phyloP scores from a whole-genome alignment of 345 rosid genomes.

The Brassica rapa region DNA sequence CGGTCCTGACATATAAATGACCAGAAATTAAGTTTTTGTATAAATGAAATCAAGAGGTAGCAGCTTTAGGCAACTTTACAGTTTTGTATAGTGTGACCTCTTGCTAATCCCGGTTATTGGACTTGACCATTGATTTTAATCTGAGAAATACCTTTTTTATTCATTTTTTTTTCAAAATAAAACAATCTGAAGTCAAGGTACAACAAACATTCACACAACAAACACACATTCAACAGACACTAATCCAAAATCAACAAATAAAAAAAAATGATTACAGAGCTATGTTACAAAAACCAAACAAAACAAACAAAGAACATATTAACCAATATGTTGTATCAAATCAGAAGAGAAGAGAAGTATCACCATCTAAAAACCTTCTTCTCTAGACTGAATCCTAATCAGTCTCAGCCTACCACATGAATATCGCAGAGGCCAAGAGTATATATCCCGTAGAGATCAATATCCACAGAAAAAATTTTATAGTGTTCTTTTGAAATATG shows the following conservation, averaged over 20 bases:
- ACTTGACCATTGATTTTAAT: not conserved
- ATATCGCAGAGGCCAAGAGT: conserved; percentile 36
- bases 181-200: not conserved
- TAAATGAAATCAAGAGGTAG: too few relatives aligned
- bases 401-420: conserved; percentile 32
- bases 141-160: not conserved
- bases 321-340: conserved; percentile 21
- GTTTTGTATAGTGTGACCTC: not conserved
- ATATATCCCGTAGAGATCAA: conserved; percentile 11
- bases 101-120: not conserved
- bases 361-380: conserved; percentile 28
- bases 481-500: not conserved
- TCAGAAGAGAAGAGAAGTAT: conserved; percentile 23
- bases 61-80: too few relatives aligned
- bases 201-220: conserved; percentile 7
- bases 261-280: conserved; percentile 6
- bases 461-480: conserved; percentile 9
- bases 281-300: conserved; percentile 1
- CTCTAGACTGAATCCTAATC: conserved; percentile 25
- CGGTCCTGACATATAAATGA: not conserved
- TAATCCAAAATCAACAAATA: conserved; percentile 19
- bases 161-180: not conserved
- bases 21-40: not conserved
- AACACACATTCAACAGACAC: not conserved
- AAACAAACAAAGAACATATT: conserved; percentile 8